A percentile compares a stretch with the other conserved stretches of the same genome.
phyloP scores from a whole-genome alignment of 1,284 basidiomycete genomes.

The Abortiporus biennis region DNA sequence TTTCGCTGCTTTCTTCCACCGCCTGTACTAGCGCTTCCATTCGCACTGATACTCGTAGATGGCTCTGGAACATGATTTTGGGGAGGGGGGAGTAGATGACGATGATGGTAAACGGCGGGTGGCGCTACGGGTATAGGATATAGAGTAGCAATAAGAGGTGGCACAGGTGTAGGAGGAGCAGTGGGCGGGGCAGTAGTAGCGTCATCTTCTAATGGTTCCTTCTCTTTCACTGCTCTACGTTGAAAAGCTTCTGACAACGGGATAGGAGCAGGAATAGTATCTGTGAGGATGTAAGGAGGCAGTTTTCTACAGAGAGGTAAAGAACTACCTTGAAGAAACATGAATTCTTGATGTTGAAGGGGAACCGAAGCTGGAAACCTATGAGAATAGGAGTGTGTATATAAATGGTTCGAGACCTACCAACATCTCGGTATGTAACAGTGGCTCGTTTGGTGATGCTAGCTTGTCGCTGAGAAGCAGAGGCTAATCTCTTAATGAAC shows the following conservation, averaged over 20 bases:
- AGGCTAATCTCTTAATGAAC: constrained; percentile 63
- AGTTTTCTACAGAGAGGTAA: too few species aligned
- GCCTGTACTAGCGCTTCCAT: neutral
- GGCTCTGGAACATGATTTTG: too few species aligned
- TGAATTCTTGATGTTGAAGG: constrained; percentile 57
- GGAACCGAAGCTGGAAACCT: constrained; percentile 42
- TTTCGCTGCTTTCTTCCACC: neutral
- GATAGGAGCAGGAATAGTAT: constrained; percentile 61
- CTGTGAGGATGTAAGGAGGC: too few species aligned
- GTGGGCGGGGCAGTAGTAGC: constrained; percentile 34
- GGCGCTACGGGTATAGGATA: too few species aligned
- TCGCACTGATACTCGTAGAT: neutral
- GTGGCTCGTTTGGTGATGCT: constrained; percentile 41
- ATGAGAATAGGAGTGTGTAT: constrained; percentile 11
- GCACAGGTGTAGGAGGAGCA: constrained; percentile 11
- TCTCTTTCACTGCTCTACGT: constrained; percentile 49
- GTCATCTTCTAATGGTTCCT: constrained; percentile 52
- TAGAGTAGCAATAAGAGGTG: constrained; percentile 6
- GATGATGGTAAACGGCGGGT: too few species aligned
- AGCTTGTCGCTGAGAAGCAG: constrained; percentile 54
- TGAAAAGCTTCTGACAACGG: constrained; percentile 52
- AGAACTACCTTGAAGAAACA: constrained; percentile 52
- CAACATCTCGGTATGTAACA: constrained; percentile 65
- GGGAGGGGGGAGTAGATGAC: too few species aligned
- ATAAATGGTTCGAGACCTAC: constrained; percentile 32